Evolutionary conservation across 805 yeast genomes (phyloP).

Genomic region (Saturnispora ahearnii): DNA sequence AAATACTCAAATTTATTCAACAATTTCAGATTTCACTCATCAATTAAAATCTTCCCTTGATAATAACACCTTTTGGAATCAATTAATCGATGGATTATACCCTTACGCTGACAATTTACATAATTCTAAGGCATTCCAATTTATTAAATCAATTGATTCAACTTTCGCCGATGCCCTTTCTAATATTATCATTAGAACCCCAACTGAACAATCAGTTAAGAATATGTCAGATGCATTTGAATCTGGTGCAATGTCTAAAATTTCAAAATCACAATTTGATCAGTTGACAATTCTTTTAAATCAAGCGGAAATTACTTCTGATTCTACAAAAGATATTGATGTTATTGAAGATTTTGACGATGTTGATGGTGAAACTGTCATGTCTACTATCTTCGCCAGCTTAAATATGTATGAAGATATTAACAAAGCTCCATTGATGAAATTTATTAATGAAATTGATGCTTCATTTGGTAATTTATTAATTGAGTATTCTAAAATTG

Average conservation of each 20-base stretch:
- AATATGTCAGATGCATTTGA: slow-evolving; percentile 13
- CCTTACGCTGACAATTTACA: slow-evolving; percentile 15
- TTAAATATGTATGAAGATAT: slow-evolving; percentile 18
- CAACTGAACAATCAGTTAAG: slow-evolving; percentile 12
- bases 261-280: slow-evolving; percentile 9
- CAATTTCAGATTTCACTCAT: slow-evolving; percentile 14
- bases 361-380: slow-evolving; percentile 11
- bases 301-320: background rate
- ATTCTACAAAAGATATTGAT: background rate
- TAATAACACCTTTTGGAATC: slow-evolving; percentile 12
- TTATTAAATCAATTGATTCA: slow-evolving; percentile 15
- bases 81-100: slow-evolving; percentile 16
- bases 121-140: slow-evolving; percentile 17
- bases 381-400: slow-evolving; percentile 18
- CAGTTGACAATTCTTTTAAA: slow-evolving; percentile 7
- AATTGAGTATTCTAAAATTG: slow-evolving; percentile 15
- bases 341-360: background rate
- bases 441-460: slow-evolving; percentile 20
- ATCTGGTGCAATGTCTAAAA: slow-evolving; percentile 14
- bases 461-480: slow-evolving; percentile 18
- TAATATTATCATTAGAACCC: slow-evolving; percentile 11
- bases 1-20: slow-evolving; percentile 10
- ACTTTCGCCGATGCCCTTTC: slow-evolving; percentile 17
- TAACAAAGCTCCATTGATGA: slow-evolving; percentile 17
- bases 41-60: slow-evolving; percentile 14